Base-by-base conservation (phyloP, 306 rosid genomes). In the Prinsepia uniflora region DNA sequence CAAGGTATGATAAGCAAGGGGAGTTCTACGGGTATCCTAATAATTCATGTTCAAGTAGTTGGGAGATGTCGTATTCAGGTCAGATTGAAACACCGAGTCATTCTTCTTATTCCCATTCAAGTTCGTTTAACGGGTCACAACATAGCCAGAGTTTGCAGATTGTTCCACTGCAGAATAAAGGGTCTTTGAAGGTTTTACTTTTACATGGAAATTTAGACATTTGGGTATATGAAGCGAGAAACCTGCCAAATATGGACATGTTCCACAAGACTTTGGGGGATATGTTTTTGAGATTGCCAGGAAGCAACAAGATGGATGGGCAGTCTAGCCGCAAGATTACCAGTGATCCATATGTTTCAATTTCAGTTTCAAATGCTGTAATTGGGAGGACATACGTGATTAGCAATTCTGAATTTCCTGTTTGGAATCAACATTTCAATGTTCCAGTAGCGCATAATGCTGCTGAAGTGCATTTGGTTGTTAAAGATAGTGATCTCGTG, bases 171-270 rank as follows among this genome's bases (percentile, higher is more conserved):
- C 87, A 76, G 69, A 13, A 39, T 72, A 86, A 83, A 86, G 89
- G 81, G 45, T 94, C 99, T 24, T 86, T 91, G 70, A 91, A 74
- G 72, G 85, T 81, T 58, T 72, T 91, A 78, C 97, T 94, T 22
- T 74, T 94, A 30, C 99, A 91, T 82, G 99, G 99, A 65, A 84
- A 82, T 84, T 84, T 94, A 42, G 99, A 94, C 80, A 94, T 94
- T 63, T 87, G 90, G 84, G 77, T 94, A 59, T 77, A 82, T 70
- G 81, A 73, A 46, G 99, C 99, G 17, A 79, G 52, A 36, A 78
- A 89, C 76, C 96, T 94, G 80, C 99, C 99, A 6, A 94, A 94
- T 76, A 84, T 91, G 97, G 99, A 94, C 82, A 89, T 89, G 97
- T 94, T 94, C 79, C 99, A 94, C 78, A 94, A 84, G 70, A 91